These are phyloP conservation scores for Gossypium raimondii DNA, from an alignment of 345 rosid species.

Conservation along the genomic window DNA sequence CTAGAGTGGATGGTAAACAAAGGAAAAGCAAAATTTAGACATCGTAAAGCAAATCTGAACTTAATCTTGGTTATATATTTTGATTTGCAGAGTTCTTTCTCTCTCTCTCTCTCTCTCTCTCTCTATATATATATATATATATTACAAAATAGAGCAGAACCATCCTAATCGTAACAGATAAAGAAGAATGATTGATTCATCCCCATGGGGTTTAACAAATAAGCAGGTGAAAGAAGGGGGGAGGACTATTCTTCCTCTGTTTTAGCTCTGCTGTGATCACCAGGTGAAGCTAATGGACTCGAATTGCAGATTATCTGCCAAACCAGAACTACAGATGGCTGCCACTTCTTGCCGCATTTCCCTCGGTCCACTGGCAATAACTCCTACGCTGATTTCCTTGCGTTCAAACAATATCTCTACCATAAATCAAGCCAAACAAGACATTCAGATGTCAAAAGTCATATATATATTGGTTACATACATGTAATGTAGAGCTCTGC, in stretches of 20 bases:
- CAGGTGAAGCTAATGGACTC: conserved; percentile 81
- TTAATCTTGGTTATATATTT: no score
- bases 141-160: no score
- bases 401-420: conserved; percentile 48
- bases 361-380: conserved; percentile 66
- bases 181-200: no score
- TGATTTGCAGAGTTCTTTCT: no score
- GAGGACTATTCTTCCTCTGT: background rate
- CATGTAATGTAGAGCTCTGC: background rate
- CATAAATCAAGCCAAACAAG: background rate
- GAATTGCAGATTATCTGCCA: conserved; percentile 50
- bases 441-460: background rate
- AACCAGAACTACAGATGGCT: conserved; percentile 47
- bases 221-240: background rate
- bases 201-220: background rate
- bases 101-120: no score
- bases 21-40: no score
- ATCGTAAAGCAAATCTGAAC: no score
- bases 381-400: conserved; percentile 59
- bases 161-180: no score
- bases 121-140: no score
- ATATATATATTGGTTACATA: background rate
- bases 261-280: conserved; percentile 28
- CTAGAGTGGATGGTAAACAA: no score
- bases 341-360: conserved; percentile 72